Base-by-base conservation (phyloP, 192 early-diverging fungal genomes). In the Haplosporangium gracile region DNA sequence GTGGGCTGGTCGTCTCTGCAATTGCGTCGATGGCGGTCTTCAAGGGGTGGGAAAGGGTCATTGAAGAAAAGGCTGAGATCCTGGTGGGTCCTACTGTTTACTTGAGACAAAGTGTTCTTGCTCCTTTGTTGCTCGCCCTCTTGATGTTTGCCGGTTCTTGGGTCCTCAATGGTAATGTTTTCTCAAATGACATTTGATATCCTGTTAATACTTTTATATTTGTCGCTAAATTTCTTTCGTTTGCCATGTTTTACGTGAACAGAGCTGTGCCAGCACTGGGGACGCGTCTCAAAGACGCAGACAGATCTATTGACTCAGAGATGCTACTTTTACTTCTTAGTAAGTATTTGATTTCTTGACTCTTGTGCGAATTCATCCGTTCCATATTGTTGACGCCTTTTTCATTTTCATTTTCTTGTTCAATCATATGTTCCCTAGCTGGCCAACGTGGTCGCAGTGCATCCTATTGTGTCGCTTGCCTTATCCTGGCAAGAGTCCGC, bases 261-360 rank as follows among this genome's bases (percentile, higher is more conserved):
- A 82, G 81, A 76, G 69, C 57, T 82, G 8, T 76, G 55, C 75
- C 74, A 76, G 32, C 68, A 60, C 45, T 82, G 81, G 81, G 75
- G 81, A 2, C 75, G 43, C 4, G 70, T 82, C 22, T 82, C 81
- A 4, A 82, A 82, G 38, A 47, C 40, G 5, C 68, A 77, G 55
- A 77, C 75, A 49, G 81, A 82, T 45, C 57, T 82, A 6, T 20
- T 70, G 42, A 77, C 63, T 22, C 75, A 77, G 43, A 53, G 75
- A 43, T 72, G 26, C 75, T 82, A 65, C 75, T 73, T 73, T 32
- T 24, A 77, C 13, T 76, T 77, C 55, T 36, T 82, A 70, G 81
- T 82, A 77, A 65, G 60, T 65, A 2, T 13, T 65, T n/a, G 3
- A 15, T 29, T 72, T 40, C 24, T 49, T 16, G 71, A 29, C 4